Evolutionary conservation across 345 rosid species (phyloP).

Genomic region (Psidium friedrichsthalianum): DNA sequence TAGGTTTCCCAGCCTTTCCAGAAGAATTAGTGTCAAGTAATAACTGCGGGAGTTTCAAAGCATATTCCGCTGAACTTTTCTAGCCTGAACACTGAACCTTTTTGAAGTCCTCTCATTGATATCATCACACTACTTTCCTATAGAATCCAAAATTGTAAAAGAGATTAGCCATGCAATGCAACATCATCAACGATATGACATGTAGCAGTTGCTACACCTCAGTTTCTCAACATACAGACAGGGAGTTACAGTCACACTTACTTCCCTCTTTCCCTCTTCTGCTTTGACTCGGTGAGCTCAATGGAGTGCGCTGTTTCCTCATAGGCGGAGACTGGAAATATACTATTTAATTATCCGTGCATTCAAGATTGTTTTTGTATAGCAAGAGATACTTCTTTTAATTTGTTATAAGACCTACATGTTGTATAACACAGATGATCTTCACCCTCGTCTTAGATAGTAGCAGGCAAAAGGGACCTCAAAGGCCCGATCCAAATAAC

Average conservation of each 20-base stretch:
- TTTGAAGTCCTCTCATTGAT: too few species aligned
- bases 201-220: too few species aligned
- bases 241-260: constrained; percentile 5
- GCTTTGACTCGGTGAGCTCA: constrained; percentile 56
- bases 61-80: too few species aligned
- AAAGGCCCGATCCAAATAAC: neutral
- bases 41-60: too few species aligned
- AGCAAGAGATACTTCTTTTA: constrained; percentile 85
- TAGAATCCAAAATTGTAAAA: too few species aligned
- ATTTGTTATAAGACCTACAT: constrained; percentile 86
- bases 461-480: neutral
- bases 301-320: constrained; percentile 44
- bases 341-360: constrained; percentile 59
- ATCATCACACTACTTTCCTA: too few species aligned
- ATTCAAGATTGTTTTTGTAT: constrained; percentile 81
- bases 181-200: too few species aligned
- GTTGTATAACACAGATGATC: constrained; percentile 5
- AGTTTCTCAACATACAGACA: too few species aligned
- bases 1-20: too few species aligned
- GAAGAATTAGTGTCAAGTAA: too few species aligned
- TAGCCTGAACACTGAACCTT: too few species aligned
- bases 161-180: too few species aligned
- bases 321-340: constrained; percentile 51
- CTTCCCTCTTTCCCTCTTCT: constrained; percentile 67
- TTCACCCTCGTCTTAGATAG: neutral